phyloP scores from a whole-genome alignment of 192 early-diverging fungal genomes.

The Entophlyctis luteolus region DNA sequence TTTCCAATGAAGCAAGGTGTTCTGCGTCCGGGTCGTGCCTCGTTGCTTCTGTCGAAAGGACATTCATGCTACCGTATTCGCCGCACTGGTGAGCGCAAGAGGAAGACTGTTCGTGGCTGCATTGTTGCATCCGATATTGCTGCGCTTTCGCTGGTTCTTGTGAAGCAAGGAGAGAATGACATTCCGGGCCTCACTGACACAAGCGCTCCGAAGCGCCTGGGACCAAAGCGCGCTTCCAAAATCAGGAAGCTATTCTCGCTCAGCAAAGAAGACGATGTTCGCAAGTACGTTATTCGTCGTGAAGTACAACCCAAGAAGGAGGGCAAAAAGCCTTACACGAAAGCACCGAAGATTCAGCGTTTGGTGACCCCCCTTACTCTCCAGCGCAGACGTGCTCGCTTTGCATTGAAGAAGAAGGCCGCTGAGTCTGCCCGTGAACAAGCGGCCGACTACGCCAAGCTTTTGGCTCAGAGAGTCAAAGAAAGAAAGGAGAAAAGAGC shows the following conservation, averaged over 20 bases:
- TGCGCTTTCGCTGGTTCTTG: conserved; percentile 87
- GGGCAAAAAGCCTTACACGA: conserved; percentile 91
- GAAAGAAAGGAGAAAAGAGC: conserved; percentile 85
- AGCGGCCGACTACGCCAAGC: conserved; percentile 65
- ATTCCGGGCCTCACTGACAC: conserved; percentile 93
- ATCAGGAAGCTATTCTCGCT: conserved; percentile 99
- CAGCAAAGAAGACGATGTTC: conserved; percentile 96
- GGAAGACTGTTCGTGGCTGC: conserved; percentile 99
- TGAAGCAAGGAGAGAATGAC: conserved; percentile 95
- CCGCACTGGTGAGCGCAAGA: conserved; percentile 95
- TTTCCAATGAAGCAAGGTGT: conserved; percentile 99
- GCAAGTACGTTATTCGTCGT: conserved; percentile 98
- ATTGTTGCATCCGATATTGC: conserved; percentile 92
- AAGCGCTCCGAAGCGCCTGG: conserved; percentile 91
- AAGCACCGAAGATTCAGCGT: conserved; percentile 97
- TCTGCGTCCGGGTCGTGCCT: conserved; percentile 53
- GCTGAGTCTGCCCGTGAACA: conserved; percentile 76
- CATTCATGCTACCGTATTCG: conserved; percentile 98
- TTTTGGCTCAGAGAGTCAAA: conserved; percentile 89
- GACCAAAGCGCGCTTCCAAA: conserved; percentile 97
- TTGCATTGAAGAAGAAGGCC: conserved; percentile 82
- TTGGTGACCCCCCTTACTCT: conserved; percentile 94
- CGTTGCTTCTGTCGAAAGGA: conserved; percentile 71
- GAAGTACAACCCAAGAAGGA: conserved; percentile 79
- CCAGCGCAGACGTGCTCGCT: conserved; percentile 88